Evolutionary conservation across 306 rosid species (phyloP).

Genomic region (Prunus armeniaca): DNA sequence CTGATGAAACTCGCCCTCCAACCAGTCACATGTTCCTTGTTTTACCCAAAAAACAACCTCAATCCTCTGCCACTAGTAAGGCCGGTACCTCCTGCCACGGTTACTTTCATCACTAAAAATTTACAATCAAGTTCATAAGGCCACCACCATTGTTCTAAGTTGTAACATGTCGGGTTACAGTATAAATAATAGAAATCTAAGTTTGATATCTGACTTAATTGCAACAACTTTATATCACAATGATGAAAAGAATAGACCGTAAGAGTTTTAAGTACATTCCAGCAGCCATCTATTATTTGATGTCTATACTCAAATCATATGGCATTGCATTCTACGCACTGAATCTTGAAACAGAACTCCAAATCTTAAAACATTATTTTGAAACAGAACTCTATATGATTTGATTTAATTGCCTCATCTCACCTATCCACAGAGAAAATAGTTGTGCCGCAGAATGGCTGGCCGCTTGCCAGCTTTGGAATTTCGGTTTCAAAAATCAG

Average conservation of each 20-base stretch:
- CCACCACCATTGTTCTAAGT: background rate
- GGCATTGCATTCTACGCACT: background rate
- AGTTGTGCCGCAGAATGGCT: too few relatives aligned
- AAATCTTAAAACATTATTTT: background rate
- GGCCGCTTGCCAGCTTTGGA: background rate
- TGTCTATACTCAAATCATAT: background rate
- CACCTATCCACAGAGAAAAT: background rate
- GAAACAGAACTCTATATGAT: background rate
- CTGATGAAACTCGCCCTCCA: conserved; percentile 19
- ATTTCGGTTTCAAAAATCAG: background rate
- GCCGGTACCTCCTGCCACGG: conserved; percentile 81
- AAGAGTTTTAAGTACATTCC: background rate
- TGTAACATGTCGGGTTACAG: background rate
- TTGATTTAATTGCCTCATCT: background rate
- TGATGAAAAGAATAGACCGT: background rate
- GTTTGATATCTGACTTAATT: background rate
- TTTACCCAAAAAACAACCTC: conserved; percentile 24
- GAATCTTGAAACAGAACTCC: background rate
- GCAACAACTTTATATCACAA: background rate
- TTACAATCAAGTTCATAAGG: background rate
- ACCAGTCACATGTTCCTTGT: conserved; percentile 23
- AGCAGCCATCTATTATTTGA: background rate
- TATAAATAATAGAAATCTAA: background rate
- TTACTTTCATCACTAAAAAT: conserved; percentile 51
- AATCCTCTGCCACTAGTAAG: conserved; percentile 54